Conservation (phyloP, 306 rosid species). For the Fagus crenata region DNA sequence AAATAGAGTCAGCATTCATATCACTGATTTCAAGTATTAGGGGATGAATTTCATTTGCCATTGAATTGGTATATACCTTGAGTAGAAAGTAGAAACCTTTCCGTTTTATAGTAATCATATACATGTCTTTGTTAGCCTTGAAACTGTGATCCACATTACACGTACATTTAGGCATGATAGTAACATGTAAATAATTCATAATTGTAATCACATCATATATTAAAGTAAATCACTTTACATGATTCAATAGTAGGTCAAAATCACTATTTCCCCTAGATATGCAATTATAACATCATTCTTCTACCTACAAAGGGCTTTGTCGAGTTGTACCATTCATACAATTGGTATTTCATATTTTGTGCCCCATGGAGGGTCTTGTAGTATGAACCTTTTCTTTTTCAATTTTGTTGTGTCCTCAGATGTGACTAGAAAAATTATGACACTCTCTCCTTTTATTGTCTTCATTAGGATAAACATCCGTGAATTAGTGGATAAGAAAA, state of each 20-base stretch:
- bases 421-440: background rate
- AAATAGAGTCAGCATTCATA: background rate
- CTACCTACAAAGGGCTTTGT: background rate
- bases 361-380: background rate
- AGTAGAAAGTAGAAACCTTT: background rate
- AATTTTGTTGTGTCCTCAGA: background rate
- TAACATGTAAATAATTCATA: too few relatives aligned
- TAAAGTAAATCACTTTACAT: too few relatives aligned
- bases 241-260: too few relatives aligned
- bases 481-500: background rate
- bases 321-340: background rate
- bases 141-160: too few relatives aligned
- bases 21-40: background rate
- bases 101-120: background rate
- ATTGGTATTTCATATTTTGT: background rate
- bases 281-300: conserved; percentile 7
- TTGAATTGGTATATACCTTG: background rate
- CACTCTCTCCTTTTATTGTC: background rate
- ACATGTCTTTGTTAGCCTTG: too few relatives aligned
- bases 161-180: too few relatives aligned
- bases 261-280: background rate
- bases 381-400: background rate
- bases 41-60: background rate
- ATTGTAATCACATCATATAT: too few relatives aligned
- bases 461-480: conserved; percentile 2